A percentile compares a stretch with the other conserved stretches of the same genome.
Evolutionary conservation across 2,329 filamentous ascomycete genomes (phyloP).

Genomic region (Fusarium cicatricum): DNA sequence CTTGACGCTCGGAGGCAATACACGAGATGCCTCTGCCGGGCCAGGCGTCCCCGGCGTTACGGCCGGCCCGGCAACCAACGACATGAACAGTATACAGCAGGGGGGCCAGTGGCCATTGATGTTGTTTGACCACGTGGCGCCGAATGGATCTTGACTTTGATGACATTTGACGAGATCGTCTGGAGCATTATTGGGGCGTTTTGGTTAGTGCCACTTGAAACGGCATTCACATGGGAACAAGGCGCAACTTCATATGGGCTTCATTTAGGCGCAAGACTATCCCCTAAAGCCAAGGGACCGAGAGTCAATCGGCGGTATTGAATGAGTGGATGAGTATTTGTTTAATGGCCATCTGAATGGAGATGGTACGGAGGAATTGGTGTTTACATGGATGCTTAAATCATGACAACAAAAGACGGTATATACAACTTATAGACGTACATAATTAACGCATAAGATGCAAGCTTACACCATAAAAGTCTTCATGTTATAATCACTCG

Average conservation of each 20-base stretch:
- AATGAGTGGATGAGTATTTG: conserved; percentile 16
- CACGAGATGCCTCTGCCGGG: conserved; percentile 29
- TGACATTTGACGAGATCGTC: not conserved
- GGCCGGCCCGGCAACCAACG: conserved; percentile 32
- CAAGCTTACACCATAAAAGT: not conserved
- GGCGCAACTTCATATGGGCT: conserved; percentile 5
- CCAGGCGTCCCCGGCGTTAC: conserved; percentile 27
- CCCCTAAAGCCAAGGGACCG: not conserved
- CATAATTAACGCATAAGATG: conserved; percentile 18
- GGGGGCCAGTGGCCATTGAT: conserved; percentile 45
- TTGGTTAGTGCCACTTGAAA: conserved; percentile 3
- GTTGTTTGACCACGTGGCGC: conserved; percentile 43
- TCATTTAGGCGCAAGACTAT: conserved; percentile 4
- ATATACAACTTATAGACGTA: conserved; percentile 29
- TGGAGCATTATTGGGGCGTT: conserved; percentile 34
- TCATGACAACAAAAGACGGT: conserved; percentile 14
- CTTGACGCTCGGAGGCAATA: conserved; percentile 53
- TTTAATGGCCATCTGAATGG: conserved; percentile 8
- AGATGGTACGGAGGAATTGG: not conserved
- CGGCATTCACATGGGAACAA: conserved; percentile 14
- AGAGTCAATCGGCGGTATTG: conserved; percentile 11
- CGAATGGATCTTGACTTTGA: conserved; percentile 37
- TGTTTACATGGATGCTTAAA: conserved; percentile 1
- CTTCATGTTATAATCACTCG: not conserved
- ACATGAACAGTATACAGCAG: conserved; percentile 41